These are phyloP conservation scores for Wickerhamiella brachini DNA, from an alignment of 805 yeast species.

Conservation along the genomic window DNA sequence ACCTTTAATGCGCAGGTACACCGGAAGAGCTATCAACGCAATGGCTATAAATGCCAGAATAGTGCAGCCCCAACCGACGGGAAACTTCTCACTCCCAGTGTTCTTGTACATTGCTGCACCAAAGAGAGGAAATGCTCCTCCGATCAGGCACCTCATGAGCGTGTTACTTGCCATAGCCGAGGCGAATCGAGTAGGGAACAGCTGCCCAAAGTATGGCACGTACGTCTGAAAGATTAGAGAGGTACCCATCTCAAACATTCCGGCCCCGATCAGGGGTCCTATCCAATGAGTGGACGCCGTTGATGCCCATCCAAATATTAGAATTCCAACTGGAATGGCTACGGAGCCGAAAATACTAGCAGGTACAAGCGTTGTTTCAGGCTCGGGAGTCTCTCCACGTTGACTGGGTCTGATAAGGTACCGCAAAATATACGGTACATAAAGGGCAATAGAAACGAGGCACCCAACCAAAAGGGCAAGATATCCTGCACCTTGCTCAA, in stretches of 20 bases:
- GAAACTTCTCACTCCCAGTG: conserved; percentile 28
- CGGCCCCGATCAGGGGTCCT: conserved; percentile 34
- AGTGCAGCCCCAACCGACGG: conserved; percentile 48
- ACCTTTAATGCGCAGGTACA: conserved; percentile 16
- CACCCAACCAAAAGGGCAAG: conserved; percentile 36
- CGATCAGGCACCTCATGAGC: conserved; percentile 36
- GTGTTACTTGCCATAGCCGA: conserved; percentile 48
- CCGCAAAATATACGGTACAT: conserved; percentile 3
- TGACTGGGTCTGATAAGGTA: not conserved
- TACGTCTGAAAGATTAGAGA: conserved; percentile 39
- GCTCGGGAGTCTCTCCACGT: not conserved
- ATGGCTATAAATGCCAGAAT: conserved; percentile 32
- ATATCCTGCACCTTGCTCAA: conserved; percentile 37
- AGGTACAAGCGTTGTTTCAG: conserved; percentile 13
- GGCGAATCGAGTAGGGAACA: conserved; percentile 38
- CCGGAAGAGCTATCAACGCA: conserved; percentile 35
- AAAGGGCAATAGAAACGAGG: conserved; percentile 23
- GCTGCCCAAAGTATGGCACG: conserved; percentile 35
- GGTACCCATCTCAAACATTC: conserved; percentile 28
- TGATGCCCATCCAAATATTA: conserved; percentile 50
- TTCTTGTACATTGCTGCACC: conserved; percentile 43
- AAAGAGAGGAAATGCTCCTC: conserved; percentile 49
- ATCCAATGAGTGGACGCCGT: conserved; percentile 37
- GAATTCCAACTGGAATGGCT: conserved; percentile 36
- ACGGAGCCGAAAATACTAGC: conserved; percentile 30